phyloP scores from a whole-genome alignment of 1,284 basidiomycete genomes.

The Pulchroboletus neoregius region DNA sequence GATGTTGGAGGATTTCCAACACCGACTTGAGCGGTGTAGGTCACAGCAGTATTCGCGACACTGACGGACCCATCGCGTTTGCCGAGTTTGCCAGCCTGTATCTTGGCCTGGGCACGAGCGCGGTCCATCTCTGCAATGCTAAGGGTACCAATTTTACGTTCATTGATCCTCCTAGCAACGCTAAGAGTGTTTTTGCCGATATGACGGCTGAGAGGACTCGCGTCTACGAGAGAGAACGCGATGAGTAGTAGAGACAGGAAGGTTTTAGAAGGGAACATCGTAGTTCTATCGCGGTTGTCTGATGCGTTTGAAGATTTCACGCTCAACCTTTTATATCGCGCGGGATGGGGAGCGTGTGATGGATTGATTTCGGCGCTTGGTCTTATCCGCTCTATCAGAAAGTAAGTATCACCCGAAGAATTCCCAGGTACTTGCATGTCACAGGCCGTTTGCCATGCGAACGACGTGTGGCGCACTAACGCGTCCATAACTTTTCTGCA shows the following conservation, averaged over 20 bases:
- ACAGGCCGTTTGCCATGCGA: too few species aligned
- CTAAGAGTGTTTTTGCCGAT: slow-evolving; percentile 14
- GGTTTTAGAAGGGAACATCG: slow-evolving; percentile 6
- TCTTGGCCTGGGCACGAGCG: slow-evolving; percentile 20
- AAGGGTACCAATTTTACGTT: background rate
- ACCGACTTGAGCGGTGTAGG: slow-evolving; percentile 37
- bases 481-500: too few species aligned
- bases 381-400: too few species aligned
- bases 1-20: slow-evolving; percentile 43
- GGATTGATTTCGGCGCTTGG: too few species aligned
- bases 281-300: background rate
- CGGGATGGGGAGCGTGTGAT: too few species aligned
- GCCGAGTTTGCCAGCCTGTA: background rate
- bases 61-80: slow-evolving; percentile 13
- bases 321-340: background rate
- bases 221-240: slow-evolving; percentile 12
- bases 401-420: too few species aligned
- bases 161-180: slow-evolving; percentile 15
- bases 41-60: slow-evolving; percentile 19
- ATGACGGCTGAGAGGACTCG: slow-evolving; percentile 9
- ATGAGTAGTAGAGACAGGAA: slow-evolving; percentile 14
- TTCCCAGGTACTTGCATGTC: too few species aligned
- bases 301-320: background rate
- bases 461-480: too few species aligned
- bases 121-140: slow-evolving; percentile 16